These are phyloP conservation scores for Fusarium sp. DNA, from an alignment of 2,329 filamentous ascomycete genomes.

Conservation along the genomic window DNA sequence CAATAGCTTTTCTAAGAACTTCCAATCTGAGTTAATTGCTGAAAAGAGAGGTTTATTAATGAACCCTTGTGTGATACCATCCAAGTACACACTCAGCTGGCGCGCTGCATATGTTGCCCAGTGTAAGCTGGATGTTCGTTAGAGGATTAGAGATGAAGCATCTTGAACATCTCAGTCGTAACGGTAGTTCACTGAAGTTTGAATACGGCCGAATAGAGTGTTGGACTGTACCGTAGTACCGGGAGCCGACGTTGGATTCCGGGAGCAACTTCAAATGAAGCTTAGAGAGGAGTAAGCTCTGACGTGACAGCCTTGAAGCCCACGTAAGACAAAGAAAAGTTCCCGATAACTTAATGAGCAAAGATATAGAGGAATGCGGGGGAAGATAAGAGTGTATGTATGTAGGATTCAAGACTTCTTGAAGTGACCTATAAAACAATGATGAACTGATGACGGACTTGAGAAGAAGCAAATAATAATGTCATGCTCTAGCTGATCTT, in stretches of 20 bases:
- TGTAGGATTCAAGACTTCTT: constrained; percentile 23
- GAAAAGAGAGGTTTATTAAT: background rate
- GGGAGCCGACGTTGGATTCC: constrained; percentile 14
- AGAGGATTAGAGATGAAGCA: background rate
- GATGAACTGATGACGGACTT: constrained; percentile 9
- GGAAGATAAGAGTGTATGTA: background rate
- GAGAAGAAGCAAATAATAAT: constrained; percentile 1
- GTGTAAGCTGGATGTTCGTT: background rate
- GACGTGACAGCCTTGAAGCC: constrained; percentile 3
- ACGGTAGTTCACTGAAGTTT: background rate
- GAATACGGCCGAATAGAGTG: constrained; percentile 10
- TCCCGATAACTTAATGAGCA: background rate
- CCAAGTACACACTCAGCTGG: background rate
- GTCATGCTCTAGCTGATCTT: background rate
- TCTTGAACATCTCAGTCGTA: background rate
- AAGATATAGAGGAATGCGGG: background rate
- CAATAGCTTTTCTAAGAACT: background rate
- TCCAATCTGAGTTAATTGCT: background rate
- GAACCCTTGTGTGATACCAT: background rate
- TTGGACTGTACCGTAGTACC: constrained; percentile 25
- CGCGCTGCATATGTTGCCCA: background rate
- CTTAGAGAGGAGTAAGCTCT: constrained; percentile 1
- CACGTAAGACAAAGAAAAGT: constrained; percentile 21
- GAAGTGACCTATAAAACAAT: constrained; percentile 2
- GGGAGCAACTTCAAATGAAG: constrained; percentile 9